Evolutionary conservation across 305 asterid genomes (phyloP).

Genomic region (Fraxinus greggii): DNA sequence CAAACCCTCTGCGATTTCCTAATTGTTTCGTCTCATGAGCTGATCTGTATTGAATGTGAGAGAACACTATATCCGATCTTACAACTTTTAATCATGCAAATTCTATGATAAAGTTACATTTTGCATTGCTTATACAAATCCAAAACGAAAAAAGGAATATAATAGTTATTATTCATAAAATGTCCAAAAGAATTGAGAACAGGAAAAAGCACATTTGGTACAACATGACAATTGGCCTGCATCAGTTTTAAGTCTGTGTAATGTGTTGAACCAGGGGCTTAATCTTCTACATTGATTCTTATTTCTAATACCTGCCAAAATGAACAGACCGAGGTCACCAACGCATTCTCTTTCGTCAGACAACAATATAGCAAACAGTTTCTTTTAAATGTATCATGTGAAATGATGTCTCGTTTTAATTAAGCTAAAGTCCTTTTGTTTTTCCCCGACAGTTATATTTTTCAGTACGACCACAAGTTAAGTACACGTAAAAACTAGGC

Average conservation of each 20-base stretch:
- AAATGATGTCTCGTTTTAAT: neutral
- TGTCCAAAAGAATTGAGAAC: slow-evolving; percentile 16
- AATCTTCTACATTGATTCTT: slow-evolving; percentile 24
- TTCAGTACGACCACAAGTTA: neutral
- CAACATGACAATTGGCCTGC: slow-evolving; percentile 9
- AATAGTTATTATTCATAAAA: slow-evolving; percentile 15
- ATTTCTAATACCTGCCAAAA: slow-evolving; percentile 28
- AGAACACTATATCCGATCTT: neutral
- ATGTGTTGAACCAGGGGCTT: slow-evolving; percentile 11
- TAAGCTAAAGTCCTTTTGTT: neutral
- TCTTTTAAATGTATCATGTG: neutral
- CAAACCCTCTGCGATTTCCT: neutral
- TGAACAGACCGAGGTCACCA: neutral
- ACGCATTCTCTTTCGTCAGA: neutral
- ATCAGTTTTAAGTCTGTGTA: slow-evolving; percentile 7
- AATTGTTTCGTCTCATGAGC: neutral
- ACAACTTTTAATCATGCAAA: neutral
- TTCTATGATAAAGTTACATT: slow-evolving; percentile 31
- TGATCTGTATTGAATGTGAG: neutral
- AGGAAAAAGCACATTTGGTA: slow-evolving; percentile 12
- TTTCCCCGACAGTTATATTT: neutral
- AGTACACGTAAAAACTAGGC: neutral
- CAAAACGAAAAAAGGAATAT: neutral
- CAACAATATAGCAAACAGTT: neutral
- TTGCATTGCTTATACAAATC: slow-evolving; percentile 15